Base-by-base conservation (phyloP, 2,329 filamentous ascomycete species). In the Colletotrichum shisoi region DNA sequence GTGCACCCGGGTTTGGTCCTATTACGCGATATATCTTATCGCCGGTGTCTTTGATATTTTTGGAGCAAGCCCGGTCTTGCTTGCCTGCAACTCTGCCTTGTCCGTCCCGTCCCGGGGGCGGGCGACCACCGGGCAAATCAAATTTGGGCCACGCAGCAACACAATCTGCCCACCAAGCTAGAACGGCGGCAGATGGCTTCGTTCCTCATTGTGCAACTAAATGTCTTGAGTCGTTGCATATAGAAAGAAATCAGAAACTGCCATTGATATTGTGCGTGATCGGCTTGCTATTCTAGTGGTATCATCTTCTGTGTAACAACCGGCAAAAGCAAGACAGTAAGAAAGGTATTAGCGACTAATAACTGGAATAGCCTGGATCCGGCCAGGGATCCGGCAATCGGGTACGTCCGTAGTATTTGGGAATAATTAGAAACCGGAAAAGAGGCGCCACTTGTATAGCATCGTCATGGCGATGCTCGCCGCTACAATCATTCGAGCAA, bases 201-300 rank as follows among this genome's bases (percentile, higher is more conserved):
- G 8, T 13, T 52, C 19, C 17, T 37, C 49, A 52, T 21, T 15
- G 13, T 9, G 9, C 19, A 24, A 31, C 19, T 34, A n/a, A 27
- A 19, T 1, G 15, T 11, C 12, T 53, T n/a, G 34, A 7, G 17
- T 31, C 11, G 4, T 12, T 0, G 37, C 31, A 17, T 53, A 19
- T 39, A 2, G 4, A 52, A 44, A 42, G 24, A 9, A 56, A 37
- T 57, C 52, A 21, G 44, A 27, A 61, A 52, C 57, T 57, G 62
- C 51, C 51, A 53, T 67, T 66, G 56, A 57, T 37, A 53, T 57
- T 57, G 66, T 67, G 62, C 62, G 31, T 67, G 44, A 51, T 57
- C 57, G 66, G 56, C 66, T 67, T 62, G 57, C 62, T 69, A 60
- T 67, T 71, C 70, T 70, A 71, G 61, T 71, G 70, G 70, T 71